These are phyloP conservation scores for Pelargonium citronellum DNA, from an alignment of 441 rosid species.

Conservation along the genomic window DNA sequence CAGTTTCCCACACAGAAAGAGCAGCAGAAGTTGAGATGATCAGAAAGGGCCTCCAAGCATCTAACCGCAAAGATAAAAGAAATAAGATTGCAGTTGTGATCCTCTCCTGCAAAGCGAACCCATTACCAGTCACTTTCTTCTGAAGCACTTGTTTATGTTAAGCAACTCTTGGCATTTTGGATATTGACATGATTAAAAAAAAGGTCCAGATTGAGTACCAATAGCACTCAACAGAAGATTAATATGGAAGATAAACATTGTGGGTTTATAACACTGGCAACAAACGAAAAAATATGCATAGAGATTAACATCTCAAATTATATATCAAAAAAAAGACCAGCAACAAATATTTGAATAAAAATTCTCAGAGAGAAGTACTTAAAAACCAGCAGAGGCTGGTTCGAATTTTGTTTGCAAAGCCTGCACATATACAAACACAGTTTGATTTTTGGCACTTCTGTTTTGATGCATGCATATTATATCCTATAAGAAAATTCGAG, in stretches of 20 bases:
- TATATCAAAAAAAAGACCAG: not conserved
- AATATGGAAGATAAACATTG: no score
- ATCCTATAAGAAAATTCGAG: not conserved
- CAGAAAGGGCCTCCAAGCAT: conserved; percentile 38
- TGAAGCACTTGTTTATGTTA: not conserved
- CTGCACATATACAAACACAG: no score
- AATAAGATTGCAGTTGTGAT: conserved; percentile 37
- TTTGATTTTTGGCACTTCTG: no score
- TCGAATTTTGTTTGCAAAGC: not conserved
- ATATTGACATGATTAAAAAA: not conserved
- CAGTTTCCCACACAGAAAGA: conserved; percentile 48
- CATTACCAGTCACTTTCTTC: not conserved
- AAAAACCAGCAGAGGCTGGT: not conserved
- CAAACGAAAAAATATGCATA: not conserved
- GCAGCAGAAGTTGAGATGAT: conserved; percentile 38
- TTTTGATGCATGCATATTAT: no score
- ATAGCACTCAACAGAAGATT: no score
- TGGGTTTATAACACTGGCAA: not conserved
- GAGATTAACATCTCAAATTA: not conserved
- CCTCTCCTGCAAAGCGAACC: conserved; percentile 38
- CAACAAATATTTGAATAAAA: not conserved
- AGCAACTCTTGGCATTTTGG: not conserved
- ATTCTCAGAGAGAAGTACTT: not conserved
- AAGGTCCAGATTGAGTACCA: no score
- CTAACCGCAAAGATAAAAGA: conserved; percentile 31